phyloP scores from a whole-genome alignment of 2,329 filamentous ascomycete genomes.

The Penicillium sp. region DNA sequence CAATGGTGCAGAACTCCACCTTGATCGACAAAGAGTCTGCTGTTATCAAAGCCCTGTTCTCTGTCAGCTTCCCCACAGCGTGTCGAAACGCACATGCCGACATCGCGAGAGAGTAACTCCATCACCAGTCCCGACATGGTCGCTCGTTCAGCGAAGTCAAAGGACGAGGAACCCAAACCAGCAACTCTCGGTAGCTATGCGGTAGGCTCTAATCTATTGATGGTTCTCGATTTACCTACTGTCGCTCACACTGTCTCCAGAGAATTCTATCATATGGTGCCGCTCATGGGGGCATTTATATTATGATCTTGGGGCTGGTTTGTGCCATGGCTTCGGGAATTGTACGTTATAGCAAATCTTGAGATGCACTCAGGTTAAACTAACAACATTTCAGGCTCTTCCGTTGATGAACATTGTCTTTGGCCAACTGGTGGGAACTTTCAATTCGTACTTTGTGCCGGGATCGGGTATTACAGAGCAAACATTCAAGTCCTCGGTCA shows the following conservation, averaged over 20 bases:
- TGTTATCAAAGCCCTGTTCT: neutral
- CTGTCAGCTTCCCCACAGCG: neutral
- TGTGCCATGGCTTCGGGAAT: slow-evolving; percentile 20
- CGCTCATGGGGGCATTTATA: slow-evolving; percentile 11
- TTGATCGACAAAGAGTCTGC: neutral
- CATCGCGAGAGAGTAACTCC: neutral
- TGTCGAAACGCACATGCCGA: neutral
- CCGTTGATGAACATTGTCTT: slow-evolving; percentile 62
- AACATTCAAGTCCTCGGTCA: slow-evolving; percentile 52
- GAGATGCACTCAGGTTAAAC: neutral
- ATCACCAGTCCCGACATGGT: neutral
- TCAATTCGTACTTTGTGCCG: slow-evolving; percentile 55
- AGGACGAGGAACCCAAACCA: neutral
- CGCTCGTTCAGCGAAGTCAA: neutral
- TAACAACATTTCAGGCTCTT: slow-evolving; percentile 14
- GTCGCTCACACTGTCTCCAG: slow-evolving; percentile 5
- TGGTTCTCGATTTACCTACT: neutral
- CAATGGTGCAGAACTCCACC: neutral
- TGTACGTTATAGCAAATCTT: neutral
- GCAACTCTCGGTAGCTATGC: neutral
- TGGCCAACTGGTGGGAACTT: slow-evolving; percentile 54
- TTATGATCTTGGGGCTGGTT: slow-evolving; percentile 15
- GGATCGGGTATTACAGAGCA: slow-evolving; percentile 43
- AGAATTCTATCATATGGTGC: slow-evolving; percentile 26
- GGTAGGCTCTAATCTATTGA: neutral